Evolutionary conservation across 2,329 filamentous ascomycete genomes (phyloP).

Genomic region (Emergomyces orientalis): DNA sequence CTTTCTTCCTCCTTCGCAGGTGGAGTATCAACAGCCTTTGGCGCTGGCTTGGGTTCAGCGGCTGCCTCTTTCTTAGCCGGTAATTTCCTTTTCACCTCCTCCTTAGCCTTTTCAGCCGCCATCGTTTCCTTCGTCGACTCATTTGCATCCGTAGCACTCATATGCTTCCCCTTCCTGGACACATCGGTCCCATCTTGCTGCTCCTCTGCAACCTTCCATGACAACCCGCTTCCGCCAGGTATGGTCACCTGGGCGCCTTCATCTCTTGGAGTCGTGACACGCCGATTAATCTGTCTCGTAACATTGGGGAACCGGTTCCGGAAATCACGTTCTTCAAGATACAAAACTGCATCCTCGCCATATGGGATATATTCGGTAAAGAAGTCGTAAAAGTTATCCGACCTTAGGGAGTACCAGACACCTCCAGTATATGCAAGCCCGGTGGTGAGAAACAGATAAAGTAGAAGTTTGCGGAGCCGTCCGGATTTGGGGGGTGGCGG

Average conservation of each 20-base stretch:
- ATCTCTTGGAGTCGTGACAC: constrained; percentile 30
- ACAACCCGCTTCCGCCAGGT: constrained; percentile 74
- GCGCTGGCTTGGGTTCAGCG: constrained; percentile 26
- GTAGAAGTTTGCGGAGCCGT: constrained; percentile 65
- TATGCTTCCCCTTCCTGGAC: constrained; percentile 42
- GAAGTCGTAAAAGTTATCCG: constrained; percentile 98
- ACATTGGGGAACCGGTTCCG: constrained; percentile 66
- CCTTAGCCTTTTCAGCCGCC: constrained; percentile 21
- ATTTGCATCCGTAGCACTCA: constrained; percentile 31
- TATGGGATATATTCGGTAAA: constrained; percentile 96
- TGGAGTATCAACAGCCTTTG: constrained; percentile 23
- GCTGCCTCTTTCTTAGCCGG: constrained; percentile 23
- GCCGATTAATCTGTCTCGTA: constrained; percentile 39
- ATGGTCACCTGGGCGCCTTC: constrained; percentile 68
- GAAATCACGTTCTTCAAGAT: constrained; percentile 92
- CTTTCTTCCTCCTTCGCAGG: constrained; percentile 21
- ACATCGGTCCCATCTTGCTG: constrained; percentile 51
- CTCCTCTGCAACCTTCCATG: constrained; percentile 63
- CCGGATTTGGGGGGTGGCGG: constrained; percentile 51
- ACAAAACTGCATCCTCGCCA: constrained; percentile 87
- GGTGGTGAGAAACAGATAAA: constrained; percentile 67
- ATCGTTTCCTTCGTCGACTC: constrained; percentile 12
- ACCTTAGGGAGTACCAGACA: constrained; percentile 84
- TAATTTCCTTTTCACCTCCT: constrained; percentile 13
- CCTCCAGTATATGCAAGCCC: constrained; percentile 75